Evolutionary conservation across 192 early-diverging fungal genomes (phyloP).

Genomic region (Chytriomyces sp.): DNA sequence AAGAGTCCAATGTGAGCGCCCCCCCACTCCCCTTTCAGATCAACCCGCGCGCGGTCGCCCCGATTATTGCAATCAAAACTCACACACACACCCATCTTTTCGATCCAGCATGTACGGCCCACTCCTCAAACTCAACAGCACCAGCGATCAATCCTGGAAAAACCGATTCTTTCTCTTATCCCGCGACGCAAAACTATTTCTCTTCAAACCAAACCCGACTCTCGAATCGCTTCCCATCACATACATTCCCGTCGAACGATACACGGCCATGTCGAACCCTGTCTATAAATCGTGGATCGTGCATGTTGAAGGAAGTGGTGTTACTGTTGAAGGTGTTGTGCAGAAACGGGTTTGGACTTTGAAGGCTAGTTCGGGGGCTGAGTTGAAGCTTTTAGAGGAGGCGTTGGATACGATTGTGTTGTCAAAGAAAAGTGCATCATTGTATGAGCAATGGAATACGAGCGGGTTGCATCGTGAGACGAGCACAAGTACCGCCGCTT

Average conservation of each 20-base stretch:
- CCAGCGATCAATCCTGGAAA: slow-evolving; percentile 2
- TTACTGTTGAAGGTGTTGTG: not conserved
- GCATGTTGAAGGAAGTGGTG: not conserved
- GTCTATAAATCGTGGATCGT: not conserved
- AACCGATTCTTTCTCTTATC: slow-evolving; percentile 4
- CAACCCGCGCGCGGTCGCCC: not conserved
- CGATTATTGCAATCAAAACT: not conserved
- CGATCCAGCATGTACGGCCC: not conserved
- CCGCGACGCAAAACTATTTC: slow-evolving; percentile 15
- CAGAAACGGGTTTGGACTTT: slow-evolving; percentile 3
- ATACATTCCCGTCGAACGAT: not conserved
- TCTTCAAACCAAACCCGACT: slow-evolving; percentile 6
- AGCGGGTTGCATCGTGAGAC: not conserved
- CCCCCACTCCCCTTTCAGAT: not conserved
- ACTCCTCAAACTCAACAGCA: slow-evolving; percentile 3
- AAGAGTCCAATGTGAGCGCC: not conserved
- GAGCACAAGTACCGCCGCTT: not conserved
- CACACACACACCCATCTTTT: not conserved
- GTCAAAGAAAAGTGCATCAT: not conserved
- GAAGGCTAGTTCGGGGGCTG: not conserved
- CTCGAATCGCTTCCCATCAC: not conserved
- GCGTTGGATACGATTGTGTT: not conserved
- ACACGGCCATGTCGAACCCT: not conserved
- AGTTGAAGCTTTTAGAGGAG: not conserved
- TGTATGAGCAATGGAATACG: not conserved